phyloP scores from a whole-genome alignment of 805 yeast species.

The Scheffersomyces lignosus region DNA sequence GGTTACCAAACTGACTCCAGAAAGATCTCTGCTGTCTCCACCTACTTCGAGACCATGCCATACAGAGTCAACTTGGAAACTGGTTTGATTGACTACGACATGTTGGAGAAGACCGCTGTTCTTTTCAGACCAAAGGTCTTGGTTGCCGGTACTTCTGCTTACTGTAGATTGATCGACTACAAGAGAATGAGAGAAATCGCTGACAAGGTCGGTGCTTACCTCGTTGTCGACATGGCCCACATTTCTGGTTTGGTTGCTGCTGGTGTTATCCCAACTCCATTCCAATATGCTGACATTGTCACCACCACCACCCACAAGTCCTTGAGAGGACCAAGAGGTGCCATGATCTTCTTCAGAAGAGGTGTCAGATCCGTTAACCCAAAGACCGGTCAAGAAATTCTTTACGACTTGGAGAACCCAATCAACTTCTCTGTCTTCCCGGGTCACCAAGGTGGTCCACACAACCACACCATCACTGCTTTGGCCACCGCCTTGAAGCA shows the following conservation, averaged over 20 bases:
- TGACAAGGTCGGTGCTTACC: constrained; percentile 88
- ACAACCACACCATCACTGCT: constrained; percentile 96
- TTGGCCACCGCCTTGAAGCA: constrained; percentile 94
- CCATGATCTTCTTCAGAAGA: constrained; percentile 95
- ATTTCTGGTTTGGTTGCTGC: constrained; percentile 96
- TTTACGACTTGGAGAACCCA: constrained; percentile 84
- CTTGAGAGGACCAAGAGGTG: constrained; percentile 98
- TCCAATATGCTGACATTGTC: constrained; percentile 90
- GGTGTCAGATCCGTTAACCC: constrained; percentile 78
- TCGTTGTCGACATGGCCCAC: constrained; percentile 96
- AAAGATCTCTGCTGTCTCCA: constrained; percentile 88
- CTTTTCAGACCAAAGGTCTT: constrained; percentile 92
- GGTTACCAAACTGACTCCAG: constrained; percentile 92
- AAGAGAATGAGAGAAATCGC: constrained; percentile 88
- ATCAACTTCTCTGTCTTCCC: constrained; percentile 98
- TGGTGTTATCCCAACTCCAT: constrained; percentile 90
- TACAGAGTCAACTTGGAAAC: constrained; percentile 84
- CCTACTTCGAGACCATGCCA: constrained; percentile 97
- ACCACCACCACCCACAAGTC: constrained; percentile 98
- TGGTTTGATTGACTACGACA: constrained; percentile 90
- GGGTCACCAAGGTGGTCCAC: constrained; percentile 99
- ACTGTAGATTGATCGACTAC: constrained; percentile 88
- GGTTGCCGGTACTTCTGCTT: constrained; percentile 97
- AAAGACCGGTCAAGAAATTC: constrained; percentile 81
- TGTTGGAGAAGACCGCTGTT: constrained; percentile 74